Evolutionary conservation across 441 rosid genomes (phyloP).

Genomic region (Melastoma candidum): DNA sequence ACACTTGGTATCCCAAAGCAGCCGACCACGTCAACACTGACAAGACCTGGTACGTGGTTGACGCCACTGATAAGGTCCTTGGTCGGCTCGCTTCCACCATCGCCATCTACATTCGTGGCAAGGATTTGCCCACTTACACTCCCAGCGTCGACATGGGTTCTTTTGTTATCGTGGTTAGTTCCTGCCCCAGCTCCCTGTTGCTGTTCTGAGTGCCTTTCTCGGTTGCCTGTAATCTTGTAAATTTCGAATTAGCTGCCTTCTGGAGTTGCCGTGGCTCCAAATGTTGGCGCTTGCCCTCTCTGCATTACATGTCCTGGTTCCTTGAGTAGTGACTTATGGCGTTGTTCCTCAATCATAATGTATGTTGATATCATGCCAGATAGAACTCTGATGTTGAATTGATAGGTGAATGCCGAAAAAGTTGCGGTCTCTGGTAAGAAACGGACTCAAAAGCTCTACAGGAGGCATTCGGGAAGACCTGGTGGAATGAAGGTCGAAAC

Average conservation of each 20-base stretch:
- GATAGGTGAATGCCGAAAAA: conserved; percentile 93
- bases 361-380: too few species aligned
- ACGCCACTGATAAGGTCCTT: conserved; percentile 81
- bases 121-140: conserved; percentile 76
- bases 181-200: too few species aligned
- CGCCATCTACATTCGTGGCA: conserved; percentile 82
- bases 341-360: not conserved
- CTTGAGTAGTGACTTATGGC: not conserved
- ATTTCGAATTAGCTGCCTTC: too few species aligned
- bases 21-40: conserved; percentile 72
- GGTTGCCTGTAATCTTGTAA: too few species aligned
- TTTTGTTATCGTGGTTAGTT: conserved; percentile 83
- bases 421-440: conserved; percentile 93
- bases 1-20: conserved; percentile 89
- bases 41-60: conserved; percentile 80
- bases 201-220: too few species aligned
- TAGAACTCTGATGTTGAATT: too few species aligned
- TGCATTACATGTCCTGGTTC: not conserved
- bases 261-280: too few species aligned
- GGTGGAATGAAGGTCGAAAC: conserved; percentile 97
- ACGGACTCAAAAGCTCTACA: conserved; percentile 82
- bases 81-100: conserved; percentile 87
- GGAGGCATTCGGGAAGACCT: conserved; percentile 98
- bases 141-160: conserved; percentile 98
- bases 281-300: too few species aligned